Percentiles rank a stretch among this genome's conserved stretches.
These are phyloP conservation scores for Rubus parviflorus DNA, from an alignment of 306 rosid species.

Conservation along the genomic window DNA sequence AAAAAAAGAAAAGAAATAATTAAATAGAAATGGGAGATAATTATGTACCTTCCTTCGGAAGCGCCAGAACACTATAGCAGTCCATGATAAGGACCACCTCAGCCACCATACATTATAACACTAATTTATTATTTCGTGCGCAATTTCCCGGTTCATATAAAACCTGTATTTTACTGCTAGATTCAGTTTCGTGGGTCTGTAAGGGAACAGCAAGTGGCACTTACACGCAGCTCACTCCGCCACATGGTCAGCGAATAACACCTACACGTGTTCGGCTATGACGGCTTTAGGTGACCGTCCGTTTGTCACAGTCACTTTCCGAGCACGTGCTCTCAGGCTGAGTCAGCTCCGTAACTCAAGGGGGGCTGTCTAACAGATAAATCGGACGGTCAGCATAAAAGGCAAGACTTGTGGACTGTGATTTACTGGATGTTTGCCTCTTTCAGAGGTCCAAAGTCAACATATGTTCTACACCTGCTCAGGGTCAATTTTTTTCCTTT, in stretches of 20 bases:
- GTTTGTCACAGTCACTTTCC: background rate
- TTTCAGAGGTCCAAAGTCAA: too few relatives aligned
- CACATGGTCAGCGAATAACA: constrained; percentile 27
- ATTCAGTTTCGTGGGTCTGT: constrained; percentile 29
- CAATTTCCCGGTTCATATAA: background rate
- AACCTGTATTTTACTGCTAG: constrained; percentile 35
- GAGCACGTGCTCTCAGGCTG: constrained; percentile 4
- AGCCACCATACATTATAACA: background rate
- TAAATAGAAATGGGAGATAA: background rate
- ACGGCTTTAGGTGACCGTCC: constrained; percentile 30
- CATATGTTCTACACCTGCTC: too few relatives aligned
- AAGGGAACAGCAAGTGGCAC: constrained; percentile 22
- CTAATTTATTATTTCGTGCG: background rate
- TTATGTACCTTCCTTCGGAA: background rate
- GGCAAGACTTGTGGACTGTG: background rate
- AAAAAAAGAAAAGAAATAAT: background rate
- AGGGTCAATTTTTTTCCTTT: too few relatives aligned
- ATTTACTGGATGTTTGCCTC: background rate
- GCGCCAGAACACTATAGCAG: background rate
- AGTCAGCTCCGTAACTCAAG: constrained; percentile 8
- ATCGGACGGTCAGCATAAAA: background rate
- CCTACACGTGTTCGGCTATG: constrained; percentile 44
- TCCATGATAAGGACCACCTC: constrained; percentile 28
- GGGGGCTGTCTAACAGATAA: background rate
- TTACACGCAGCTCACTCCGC: background rate